Percentiles rank a stretch among this genome's conserved stretches.
phyloP scores from a whole-genome alignment of 345 rosid species.

The Nephelium lappaceum region DNA sequence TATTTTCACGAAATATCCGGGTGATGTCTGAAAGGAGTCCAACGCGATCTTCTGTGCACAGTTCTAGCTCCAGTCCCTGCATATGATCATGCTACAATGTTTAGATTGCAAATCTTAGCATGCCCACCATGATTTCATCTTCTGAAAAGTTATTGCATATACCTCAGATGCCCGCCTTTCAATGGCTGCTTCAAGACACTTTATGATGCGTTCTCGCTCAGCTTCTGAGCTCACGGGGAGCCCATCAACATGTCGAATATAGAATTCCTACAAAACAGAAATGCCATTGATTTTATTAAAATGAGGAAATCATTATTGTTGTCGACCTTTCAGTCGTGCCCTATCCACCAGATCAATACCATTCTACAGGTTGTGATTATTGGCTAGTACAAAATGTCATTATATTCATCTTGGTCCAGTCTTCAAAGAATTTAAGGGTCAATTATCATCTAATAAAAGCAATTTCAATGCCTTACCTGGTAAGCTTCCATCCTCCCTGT shows the following conservation, averaged over 20 bases:
- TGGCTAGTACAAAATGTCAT: background rate
- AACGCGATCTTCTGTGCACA: slow-evolving; percentile 50
- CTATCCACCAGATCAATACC: background rate
- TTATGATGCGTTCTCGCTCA: slow-evolving; percentile 68
- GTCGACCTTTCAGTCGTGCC: background rate
- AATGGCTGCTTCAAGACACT: slow-evolving; percentile 85
- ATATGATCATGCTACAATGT: background rate
- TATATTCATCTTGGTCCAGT: background rate
- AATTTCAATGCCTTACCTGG: slow-evolving; percentile 56
- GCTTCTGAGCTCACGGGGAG: slow-evolving; percentile 76
- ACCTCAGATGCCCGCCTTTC: slow-evolving; percentile 81
- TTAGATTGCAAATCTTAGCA: slow-evolving; percentile 5
- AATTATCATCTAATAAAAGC: background rate
- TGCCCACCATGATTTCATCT: slow-evolving; percentile 4
- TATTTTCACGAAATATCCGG: slow-evolving; percentile 59
- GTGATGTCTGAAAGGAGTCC: slow-evolving; percentile 67
- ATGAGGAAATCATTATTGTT: slow-evolving; percentile 12
- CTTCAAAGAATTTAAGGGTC: background rate
- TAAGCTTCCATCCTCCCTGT: slow-evolving; percentile 71
- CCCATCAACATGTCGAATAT: slow-evolving; percentile 79
- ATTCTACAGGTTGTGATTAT: background rate
- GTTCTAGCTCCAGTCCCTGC: slow-evolving; percentile 62
- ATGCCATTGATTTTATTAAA: slow-evolving; percentile 11
- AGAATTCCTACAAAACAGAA: slow-evolving; percentile 60
- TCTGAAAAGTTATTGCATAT: background rate